Evolutionary conservation across 768 basidiomycete genomes (phyloP).

Genomic region (Ramaria sp.): DNA sequence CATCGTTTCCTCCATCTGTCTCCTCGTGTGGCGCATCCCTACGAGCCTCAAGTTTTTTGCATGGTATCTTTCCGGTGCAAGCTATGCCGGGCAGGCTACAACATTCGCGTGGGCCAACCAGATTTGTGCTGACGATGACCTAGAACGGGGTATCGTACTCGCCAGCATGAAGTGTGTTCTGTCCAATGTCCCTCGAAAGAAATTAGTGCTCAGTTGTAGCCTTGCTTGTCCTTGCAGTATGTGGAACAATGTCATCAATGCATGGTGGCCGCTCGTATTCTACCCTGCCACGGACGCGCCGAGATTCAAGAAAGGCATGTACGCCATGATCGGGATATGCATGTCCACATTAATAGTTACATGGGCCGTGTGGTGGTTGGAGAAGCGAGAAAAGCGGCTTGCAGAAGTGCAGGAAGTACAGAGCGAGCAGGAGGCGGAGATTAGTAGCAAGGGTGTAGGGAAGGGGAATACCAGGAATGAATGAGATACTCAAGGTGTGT

Average conservation of each 20-base stretch:
- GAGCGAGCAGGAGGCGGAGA: not conserved
- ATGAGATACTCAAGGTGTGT: not conserved
- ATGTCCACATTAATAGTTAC: constrained; percentile 46
- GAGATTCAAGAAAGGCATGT: constrained; percentile 54
- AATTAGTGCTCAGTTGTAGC: not conserved
- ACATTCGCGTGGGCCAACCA: constrained; percentile 85
- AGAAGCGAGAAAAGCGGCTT: constrained; percentile 24
- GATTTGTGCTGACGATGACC: constrained; percentile 58
- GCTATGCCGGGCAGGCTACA: constrained; percentile 65
- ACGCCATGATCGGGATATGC: constrained; percentile 51
- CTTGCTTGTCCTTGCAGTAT: constrained; percentile 29
- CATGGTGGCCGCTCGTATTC: constrained; percentile 62
- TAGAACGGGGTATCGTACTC: constrained; percentile 57
- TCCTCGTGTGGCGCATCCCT: constrained; percentile 49
- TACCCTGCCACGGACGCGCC: constrained; percentile 70
- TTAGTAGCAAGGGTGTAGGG: not conserved
- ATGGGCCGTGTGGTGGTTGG: constrained; percentile 44
- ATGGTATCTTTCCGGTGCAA: constrained; percentile 57
- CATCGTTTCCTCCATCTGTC: constrained; percentile 41
- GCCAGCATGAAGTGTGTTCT: constrained; percentile 62
- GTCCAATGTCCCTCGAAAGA: not conserved
- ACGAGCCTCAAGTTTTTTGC: constrained; percentile 63
- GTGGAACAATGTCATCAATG: constrained; percentile 60
- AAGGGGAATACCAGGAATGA: not conserved
- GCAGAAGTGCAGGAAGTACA: not conserved